Base-by-base conservation (phyloP, 2,329 filamentous ascomycete species). In the Chlorencoelia australis region DNA sequence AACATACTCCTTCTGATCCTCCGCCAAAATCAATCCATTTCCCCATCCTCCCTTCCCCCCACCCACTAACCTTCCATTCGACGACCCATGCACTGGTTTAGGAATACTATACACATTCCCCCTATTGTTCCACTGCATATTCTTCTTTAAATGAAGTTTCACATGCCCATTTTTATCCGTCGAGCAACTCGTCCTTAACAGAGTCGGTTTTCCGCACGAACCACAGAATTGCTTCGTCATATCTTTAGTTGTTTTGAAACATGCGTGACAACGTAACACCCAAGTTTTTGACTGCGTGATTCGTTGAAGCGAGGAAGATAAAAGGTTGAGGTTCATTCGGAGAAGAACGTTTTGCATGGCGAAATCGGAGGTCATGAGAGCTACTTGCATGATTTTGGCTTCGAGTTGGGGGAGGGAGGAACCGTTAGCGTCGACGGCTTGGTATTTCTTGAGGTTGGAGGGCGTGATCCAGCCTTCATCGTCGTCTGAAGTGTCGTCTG, bases 291-390 rank as follows among this genome's bases (percentile, higher is more conserved):
- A 72, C 41, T 82, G 77, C 24, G 78, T 81, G 56, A 98, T 86
- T 51, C 87, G 78, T 44, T 83, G 73, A 42, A 96, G 68, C 11
- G 75, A 72, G 0, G 84, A 73, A 0, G 88, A 87, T 40, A 95
- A 71, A 8, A 95, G 75, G 56, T 91, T 85, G 32, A 98, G 74
- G 63, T 95, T 94, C 67, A 96, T 93, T 50, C 93, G 85, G 4
- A 98, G 71, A 2, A 91, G 74, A 6, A 96, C 87, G 58, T 96
- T 96, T 64, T 96, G 89, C 85, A 98, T 94, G 37, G 91, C 89
- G 62, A 84, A 96, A 66, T 98, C 91, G 38, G 82, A 87, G 1
- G 91, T 96, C 55, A 96, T 80, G 29, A 89, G 79, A n/a, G 87
- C 89, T 11, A 84, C 85, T 60, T 93, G 80, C 49, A 95, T 80